Evolutionary conservation across 495 filamentous ascomycete species (phyloP).

Genomic region (Xylaria acuta): DNA sequence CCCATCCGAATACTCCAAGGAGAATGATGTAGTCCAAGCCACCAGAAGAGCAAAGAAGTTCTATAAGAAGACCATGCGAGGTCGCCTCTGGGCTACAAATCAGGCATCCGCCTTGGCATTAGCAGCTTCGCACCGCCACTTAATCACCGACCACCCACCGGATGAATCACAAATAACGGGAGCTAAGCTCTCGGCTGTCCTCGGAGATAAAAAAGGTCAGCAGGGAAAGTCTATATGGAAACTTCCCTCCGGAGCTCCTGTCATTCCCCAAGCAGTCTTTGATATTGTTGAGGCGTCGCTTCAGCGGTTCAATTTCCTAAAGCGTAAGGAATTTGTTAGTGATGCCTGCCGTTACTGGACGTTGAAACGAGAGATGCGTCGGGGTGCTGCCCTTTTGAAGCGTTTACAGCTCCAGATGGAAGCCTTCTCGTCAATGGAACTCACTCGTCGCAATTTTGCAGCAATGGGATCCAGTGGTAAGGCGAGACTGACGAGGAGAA

Average conservation of each 20-base stretch:
- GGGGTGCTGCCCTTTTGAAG: conserved; percentile 90
- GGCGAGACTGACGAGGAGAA: conserved; percentile 76
- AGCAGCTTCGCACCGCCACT: conserved; percentile 67
- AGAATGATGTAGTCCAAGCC: conserved; percentile 70
- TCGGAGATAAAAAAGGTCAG: conserved; percentile 72
- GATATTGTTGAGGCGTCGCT: conserved; percentile 81
- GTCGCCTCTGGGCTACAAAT: conserved; percentile 87
- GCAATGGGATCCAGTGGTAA: conserved; percentile 87
- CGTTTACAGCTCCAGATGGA: conserved; percentile 93
- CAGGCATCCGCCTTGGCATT: conserved; percentile 84
- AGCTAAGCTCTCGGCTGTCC: conserved; percentile 60
- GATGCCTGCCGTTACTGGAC: conserved; percentile 98
- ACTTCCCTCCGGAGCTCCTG: conserved; percentile 90
- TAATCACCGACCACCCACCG: conserved; percentile 62
- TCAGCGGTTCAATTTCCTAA: conserved; percentile 77
- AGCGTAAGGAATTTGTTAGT: conserved; percentile 87
- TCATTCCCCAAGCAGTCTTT: conserved; percentile 86
- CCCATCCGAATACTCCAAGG: conserved; percentile 83
- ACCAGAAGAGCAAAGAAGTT: conserved; percentile 67
- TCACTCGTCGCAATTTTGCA: conserved; percentile 89
- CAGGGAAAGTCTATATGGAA: conserved; percentile 83
- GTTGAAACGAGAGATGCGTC: conserved; percentile 88
- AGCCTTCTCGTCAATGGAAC: conserved; percentile 94
- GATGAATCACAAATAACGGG: conserved; percentile 63
- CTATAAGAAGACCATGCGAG: conserved; percentile 85